These are phyloP conservation scores for Globisporangium spiculum DNA, from an alignment of 352 stramenopile species.

Conservation along the genomic window DNA sequence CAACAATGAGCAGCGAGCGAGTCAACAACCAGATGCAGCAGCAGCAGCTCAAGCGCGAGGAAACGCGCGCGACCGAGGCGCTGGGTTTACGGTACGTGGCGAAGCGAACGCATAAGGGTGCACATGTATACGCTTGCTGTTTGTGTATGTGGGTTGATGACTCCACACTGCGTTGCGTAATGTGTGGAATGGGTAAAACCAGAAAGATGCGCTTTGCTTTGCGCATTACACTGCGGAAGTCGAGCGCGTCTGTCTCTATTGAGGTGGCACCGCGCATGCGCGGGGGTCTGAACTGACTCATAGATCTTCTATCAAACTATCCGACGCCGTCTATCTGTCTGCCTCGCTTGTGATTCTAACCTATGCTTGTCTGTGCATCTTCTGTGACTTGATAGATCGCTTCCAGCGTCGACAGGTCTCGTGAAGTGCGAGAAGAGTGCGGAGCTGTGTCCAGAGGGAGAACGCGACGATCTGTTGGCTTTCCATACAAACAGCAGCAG, in stretches of 20 bases:
- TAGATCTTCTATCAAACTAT: neutral
- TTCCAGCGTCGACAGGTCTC: neutral
- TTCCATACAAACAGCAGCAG: neutral
- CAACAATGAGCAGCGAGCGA: neutral
- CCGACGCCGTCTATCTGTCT: neutral
- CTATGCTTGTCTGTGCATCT: neutral
- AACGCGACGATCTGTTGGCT: neutral
- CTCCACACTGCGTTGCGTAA: neutral
- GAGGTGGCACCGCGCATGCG: neutral
- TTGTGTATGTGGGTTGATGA: neutral
- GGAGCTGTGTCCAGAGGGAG: slow-evolving; percentile 2
- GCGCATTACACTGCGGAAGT: neutral
- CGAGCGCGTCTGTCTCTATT: slow-evolving; percentile 7
- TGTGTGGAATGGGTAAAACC: neutral
- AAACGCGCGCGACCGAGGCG: slow-evolving; percentile 12
- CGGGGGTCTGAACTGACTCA: slow-evolving; percentile 6
- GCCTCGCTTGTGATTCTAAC: neutral
- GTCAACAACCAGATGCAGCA: slow-evolving; percentile 1
- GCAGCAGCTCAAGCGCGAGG: slow-evolving; percentile 8
- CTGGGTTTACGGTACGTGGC: slow-evolving; percentile 7
- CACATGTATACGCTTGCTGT: neutral
- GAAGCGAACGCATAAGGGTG: neutral
- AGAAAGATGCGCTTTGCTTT: slow-evolving; percentile 4
- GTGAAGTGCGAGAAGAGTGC: neutral
- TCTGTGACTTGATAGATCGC: neutral